phyloP scores from a whole-genome alignment of 2,329 filamentous ascomycete genomes.

The Aureobasidium namibiae region DNA sequence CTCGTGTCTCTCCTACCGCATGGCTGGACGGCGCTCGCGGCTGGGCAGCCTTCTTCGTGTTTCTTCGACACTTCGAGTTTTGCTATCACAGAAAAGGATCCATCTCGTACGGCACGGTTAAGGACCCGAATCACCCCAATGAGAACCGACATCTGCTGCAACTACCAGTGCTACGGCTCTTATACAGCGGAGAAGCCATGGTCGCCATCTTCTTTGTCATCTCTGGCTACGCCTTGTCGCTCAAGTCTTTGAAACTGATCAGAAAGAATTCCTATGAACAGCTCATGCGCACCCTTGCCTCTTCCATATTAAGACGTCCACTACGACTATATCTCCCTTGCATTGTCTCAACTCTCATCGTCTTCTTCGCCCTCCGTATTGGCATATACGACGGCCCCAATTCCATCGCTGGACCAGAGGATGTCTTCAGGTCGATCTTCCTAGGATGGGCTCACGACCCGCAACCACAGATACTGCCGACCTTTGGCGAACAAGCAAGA shows the following conservation, averaged over 20 bases:
- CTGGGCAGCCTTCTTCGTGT: slow-evolving; percentile 59
- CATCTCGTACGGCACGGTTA: slow-evolving; percentile 13
- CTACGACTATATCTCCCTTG: slow-evolving; percentile 19
- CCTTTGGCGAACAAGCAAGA: slow-evolving; percentile 17
- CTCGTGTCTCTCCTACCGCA: slow-evolving; percentile 34
- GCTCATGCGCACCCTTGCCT: slow-evolving; percentile 14
- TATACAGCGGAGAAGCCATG: slow-evolving; percentile 49
- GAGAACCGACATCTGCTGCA: slow-evolving; percentile 28
- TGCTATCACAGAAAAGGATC: slow-evolving; percentile 13
- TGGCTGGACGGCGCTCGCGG: slow-evolving; percentile 59
- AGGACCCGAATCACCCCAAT: slow-evolving; percentile 38
- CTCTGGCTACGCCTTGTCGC: slow-evolving; percentile 51
- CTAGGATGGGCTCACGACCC: slow-evolving; percentile 16
- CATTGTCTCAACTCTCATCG: slow-evolving; percentile 17
- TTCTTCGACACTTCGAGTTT: slow-evolving; percentile 50
- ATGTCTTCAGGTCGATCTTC: slow-evolving; percentile 13
- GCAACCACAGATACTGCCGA: slow-evolving; percentile 13
- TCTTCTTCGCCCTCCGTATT: slow-evolving; percentile 12
- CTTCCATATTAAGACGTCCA: slow-evolving; percentile 19
- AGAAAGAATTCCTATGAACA: slow-evolving; percentile 23
- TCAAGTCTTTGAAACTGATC: slow-evolving; percentile 25
- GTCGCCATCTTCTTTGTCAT: slow-evolving; percentile 56
- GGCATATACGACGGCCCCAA: slow-evolving; percentile 15
- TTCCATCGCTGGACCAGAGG: slow-evolving; percentile 14
- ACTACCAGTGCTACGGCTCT: slow-evolving; percentile 47